Evolutionary conservation across 2,329 filamentous ascomycete genomes (phyloP).

Genomic region (Bipolaris gigantea): DNA sequence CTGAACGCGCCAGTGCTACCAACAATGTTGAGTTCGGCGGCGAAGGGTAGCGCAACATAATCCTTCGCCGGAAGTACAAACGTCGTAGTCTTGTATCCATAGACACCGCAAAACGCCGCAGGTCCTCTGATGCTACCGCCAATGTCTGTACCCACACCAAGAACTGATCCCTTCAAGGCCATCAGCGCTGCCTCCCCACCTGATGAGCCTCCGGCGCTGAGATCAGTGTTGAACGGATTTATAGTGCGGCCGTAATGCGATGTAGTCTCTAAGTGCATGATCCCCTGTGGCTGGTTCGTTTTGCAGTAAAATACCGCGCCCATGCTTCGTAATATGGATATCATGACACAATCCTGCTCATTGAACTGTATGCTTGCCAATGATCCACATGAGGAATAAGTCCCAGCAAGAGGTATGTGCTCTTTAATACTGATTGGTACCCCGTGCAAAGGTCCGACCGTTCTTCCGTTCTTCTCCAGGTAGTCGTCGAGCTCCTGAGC

Average conservation of each 20-base stretch:
- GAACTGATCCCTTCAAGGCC: slow-evolving; percentile 22
- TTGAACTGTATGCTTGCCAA: slow-evolving; percentile 51
- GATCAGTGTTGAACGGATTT: slow-evolving; percentile 49
- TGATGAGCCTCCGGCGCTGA: slow-evolving; percentile 54
- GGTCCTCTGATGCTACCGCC: slow-evolving; percentile 30
- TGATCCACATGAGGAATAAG: slow-evolving; percentile 60
- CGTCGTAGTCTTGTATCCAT: slow-evolving; percentile 32
- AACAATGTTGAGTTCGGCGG: slow-evolving; percentile 23
- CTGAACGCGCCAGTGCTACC: slow-evolving; percentile 21
- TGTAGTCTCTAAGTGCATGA: slow-evolving; percentile 58
- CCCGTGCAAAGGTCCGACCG: slow-evolving; percentile 48
- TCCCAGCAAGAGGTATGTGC: slow-evolving; percentile 51
- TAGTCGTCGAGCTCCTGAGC: slow-evolving; percentile 48
- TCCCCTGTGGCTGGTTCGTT: slow-evolving; percentile 55
- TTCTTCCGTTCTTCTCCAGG: slow-evolving; percentile 34
- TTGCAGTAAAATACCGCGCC: slow-evolving; percentile 58
- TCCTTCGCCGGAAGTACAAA: slow-evolving; percentile 19
- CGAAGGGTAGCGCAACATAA: slow-evolving; percentile 7
- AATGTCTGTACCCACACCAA: slow-evolving; percentile 32
- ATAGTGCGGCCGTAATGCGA: slow-evolving; percentile 54
- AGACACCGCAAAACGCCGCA: slow-evolving; percentile 28
- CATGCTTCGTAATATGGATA: slow-evolving; percentile 54
- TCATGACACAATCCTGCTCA: slow-evolving; percentile 58
- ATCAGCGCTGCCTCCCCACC: slow-evolving; percentile 30
- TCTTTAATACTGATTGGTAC: slow-evolving; percentile 59